Conservation (phyloP, 169 alveolate species). For the Cryptosporidium ubiquitum region DNA sequence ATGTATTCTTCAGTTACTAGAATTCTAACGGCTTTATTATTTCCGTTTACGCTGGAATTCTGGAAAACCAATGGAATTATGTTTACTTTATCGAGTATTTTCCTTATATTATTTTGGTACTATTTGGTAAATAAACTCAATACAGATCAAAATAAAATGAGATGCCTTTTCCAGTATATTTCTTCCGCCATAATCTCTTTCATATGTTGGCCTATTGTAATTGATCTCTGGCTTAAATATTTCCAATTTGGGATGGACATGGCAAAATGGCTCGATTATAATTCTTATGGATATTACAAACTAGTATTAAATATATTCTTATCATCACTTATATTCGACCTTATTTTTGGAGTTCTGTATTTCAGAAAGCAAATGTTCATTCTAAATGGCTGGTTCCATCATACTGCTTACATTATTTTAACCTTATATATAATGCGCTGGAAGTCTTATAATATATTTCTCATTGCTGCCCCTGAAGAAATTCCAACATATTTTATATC, state of each 20-base stretch:
- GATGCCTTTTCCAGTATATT: slow-evolving; percentile 27
- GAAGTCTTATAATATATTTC: slow-evolving; percentile 33
- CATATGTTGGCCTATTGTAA: slow-evolving; percentile 42
- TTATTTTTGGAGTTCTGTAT: slow-evolving; percentile 34
- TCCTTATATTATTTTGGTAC: slow-evolving; percentile 12
- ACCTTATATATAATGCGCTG: slow-evolving; percentile 16
- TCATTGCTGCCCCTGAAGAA: slow-evolving; percentile 47
- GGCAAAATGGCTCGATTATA: slow-evolving; percentile 11
- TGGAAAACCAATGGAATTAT: background rate
- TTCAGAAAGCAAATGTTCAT: slow-evolving; percentile 63
- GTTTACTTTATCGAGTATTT: background rate
- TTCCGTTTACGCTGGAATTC: slow-evolving; percentile 47
- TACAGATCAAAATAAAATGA: slow-evolving; percentile 29
- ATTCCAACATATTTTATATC: slow-evolving; percentile 52
- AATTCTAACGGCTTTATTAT: slow-evolving; percentile 9
- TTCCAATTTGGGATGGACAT: slow-evolving; percentile 33
- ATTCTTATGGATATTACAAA: slow-evolving; percentile 15
- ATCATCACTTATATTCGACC: slow-evolving; percentile 21
- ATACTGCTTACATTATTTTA: slow-evolving; percentile 18
- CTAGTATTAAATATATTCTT: slow-evolving; percentile 5
- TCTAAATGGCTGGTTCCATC: slow-evolving; percentile 53
- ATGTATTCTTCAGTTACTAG: slow-evolving; percentile 20
- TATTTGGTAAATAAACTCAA: slow-evolving; percentile 5
- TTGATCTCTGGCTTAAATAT: slow-evolving; percentile 40
- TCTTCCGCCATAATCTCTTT: slow-evolving; percentile 23